Conservation (phyloP, 2,329 filamentous ascomycete species). For the Colletotrichum sp. region DNA sequence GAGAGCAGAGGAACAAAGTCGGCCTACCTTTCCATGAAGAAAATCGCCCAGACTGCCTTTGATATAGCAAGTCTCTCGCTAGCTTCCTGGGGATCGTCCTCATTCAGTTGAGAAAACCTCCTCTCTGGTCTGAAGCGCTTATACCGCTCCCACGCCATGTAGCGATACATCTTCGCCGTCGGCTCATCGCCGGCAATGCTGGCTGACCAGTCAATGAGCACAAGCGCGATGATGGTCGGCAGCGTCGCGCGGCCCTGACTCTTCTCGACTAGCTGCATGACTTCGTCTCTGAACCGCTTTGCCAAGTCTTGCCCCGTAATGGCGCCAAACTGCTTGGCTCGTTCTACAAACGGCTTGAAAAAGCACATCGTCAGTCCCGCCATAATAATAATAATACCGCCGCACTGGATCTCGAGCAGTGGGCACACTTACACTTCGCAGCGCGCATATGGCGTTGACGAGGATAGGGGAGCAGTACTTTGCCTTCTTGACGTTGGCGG, state of each 20-base stretch:
- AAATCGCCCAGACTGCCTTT: conserved; percentile 4
- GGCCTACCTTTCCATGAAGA: conserved; percentile 12
- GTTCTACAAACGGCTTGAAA: conserved; percentile 8
- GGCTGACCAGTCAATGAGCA: conserved; percentile 3
- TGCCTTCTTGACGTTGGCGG: conserved; percentile 15
- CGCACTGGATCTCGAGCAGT: neutral
- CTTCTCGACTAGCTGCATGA: conserved; percentile 14
- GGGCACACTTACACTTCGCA: conserved; percentile 29
- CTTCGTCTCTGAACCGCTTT: neutral
- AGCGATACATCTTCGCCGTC: conserved; percentile 14
- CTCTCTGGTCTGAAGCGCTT: conserved; percentile 7
- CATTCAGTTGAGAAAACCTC: neutral
- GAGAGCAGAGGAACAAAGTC: neutral
- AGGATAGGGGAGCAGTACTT: conserved; percentile 35
- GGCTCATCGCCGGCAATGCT: conserved; percentile 16
- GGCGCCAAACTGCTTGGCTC: conserved; percentile 7
- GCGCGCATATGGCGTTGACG: conserved; percentile 35
- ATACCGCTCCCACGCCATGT: conserved; percentile 18
- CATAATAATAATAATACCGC: neutral
- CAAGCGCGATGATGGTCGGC: conserved; percentile 7
- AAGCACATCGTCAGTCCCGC: neutral
- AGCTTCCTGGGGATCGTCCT: neutral
- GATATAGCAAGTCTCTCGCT: conserved; percentile 7
- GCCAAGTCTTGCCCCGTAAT: conserved; percentile 10
- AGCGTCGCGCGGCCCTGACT: conserved; percentile 12